Percentiles rank a stretch among this genome's conserved stretches.
Conservation (phyloP, 2,329 filamentous ascomycete species). For the Fragosphaeria purpurea region DNA sequence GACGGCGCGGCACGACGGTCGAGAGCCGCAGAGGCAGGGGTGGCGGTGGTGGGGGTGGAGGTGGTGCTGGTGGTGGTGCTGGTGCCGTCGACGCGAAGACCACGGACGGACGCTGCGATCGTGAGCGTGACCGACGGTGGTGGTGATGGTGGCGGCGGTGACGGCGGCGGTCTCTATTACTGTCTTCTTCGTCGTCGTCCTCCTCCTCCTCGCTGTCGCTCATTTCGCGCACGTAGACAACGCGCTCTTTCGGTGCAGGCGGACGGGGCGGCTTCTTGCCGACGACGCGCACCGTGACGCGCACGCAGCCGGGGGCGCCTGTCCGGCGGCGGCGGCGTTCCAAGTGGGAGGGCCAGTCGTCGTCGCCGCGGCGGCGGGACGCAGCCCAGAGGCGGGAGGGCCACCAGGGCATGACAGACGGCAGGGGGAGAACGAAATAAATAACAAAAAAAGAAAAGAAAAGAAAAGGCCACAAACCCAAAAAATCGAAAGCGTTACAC, state of each 20-base stretch:
- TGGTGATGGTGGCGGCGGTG: neutral
- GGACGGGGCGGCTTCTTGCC: neutral
- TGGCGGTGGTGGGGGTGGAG: neutral
- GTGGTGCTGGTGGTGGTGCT: neutral
- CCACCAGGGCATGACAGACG: constrained; percentile 4
- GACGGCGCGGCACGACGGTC: no score
- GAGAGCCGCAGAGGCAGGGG: no score
- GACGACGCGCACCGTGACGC: no score
- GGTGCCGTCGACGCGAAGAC: no score
- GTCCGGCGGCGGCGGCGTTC: constrained; percentile 4
- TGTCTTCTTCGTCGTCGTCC: neutral
- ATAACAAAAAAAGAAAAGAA: neutral
- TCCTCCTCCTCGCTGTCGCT: constrained; percentile 1
- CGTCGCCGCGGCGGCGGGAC: neutral
- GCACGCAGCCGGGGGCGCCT: no score
- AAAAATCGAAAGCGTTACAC: no score
- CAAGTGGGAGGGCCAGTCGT: constrained; percentile 2
- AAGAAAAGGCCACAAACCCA: neutral
- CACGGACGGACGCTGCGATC: no score
- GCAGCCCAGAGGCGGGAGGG: no score
- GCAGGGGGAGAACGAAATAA: neutral
- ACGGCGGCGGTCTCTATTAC: no score
- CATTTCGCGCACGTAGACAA: neutral
- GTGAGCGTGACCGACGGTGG: neutral
- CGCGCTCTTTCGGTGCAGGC: neutral